phyloP scores from a whole-genome alignment of 2,329 filamentous ascomycete species.

The Anthostomella pinea region DNA sequence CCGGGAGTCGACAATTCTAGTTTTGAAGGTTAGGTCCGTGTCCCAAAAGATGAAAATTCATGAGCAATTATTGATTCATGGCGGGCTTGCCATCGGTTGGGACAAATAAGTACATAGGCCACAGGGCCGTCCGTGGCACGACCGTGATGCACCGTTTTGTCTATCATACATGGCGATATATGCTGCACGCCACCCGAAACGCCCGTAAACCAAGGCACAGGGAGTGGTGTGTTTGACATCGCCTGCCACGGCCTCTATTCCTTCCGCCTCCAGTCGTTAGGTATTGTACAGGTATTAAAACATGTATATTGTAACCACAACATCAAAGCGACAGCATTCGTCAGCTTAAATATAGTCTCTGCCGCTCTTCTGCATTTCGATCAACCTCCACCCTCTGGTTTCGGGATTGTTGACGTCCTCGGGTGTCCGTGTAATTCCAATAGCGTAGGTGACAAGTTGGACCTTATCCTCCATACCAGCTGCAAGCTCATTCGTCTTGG shows the following conservation, averaged over 20 bases:
- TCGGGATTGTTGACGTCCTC: slow-evolving; percentile 97
- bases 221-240: slow-evolving; percentile 31
- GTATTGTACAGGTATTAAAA: slow-evolving; percentile 31
- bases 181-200: slow-evolving; percentile 20
- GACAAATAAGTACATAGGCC: slow-evolving; percentile 10
- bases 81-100: too few species aligned
- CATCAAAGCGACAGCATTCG: slow-evolving; percentile 5
- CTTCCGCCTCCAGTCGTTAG: slow-evolving; percentile 15
- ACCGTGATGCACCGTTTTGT: slow-evolving; percentile 24
- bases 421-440: slow-evolving; percentile 87
- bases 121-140: slow-evolving; percentile 12
- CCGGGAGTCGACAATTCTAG: too few species aligned
- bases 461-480: slow-evolving; percentile 99
- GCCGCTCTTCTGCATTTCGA: slow-evolving; percentile 97
- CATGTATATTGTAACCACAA: slow-evolving; percentile 20
- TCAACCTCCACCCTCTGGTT: slow-evolving; percentile 93
- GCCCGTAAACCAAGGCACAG: slow-evolving; percentile 23
- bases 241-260: slow-evolving; percentile 13
- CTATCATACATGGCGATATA: slow-evolving; percentile 27
- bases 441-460: slow-evolving; percentile 96
- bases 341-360: slow-evolving; percentile 68
- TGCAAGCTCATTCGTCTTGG: slow-evolving; percentile 83
- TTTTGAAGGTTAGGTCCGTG: too few species aligned
- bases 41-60: too few species aligned
- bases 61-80: too few species aligned